Evolutionary conservation across 2,329 filamentous ascomycete genomes (phyloP).

Genomic region (Paecilomyces variotii): DNA sequence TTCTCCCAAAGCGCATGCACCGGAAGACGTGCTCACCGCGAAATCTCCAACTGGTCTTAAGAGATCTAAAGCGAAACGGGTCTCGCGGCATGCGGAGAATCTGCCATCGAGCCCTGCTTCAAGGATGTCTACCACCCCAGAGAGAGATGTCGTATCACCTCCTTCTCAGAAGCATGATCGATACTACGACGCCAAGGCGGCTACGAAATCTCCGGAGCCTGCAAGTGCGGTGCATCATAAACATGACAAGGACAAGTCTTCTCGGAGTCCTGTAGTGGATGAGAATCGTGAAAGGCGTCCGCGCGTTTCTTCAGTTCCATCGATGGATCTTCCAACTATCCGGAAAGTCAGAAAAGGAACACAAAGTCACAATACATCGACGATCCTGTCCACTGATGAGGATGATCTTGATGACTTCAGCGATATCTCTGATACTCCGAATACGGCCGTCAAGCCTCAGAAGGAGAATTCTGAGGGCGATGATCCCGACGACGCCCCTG

Average conservation of each 20-base stretch:
- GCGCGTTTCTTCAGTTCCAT: slow-evolving; percentile 41
- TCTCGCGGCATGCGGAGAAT: slow-evolving; percentile 30
- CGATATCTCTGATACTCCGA: slow-evolving; percentile 8
- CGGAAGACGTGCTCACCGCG: slow-evolving; percentile 9
- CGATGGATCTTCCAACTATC: slow-evolving; percentile 36
- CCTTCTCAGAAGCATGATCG: slow-evolving; percentile 7
- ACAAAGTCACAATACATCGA: slow-evolving; percentile 15
- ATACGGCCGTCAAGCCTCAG: slow-evolving; percentile 18
- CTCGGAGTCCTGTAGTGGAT: slow-evolving; percentile 18
- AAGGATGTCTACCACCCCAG: slow-evolving; percentile 12
- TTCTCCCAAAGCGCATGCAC: background rate
- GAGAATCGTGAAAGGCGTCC: slow-evolving; percentile 22
- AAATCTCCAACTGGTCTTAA: slow-evolving; percentile 28
- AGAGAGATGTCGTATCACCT: slow-evolving; percentile 11
- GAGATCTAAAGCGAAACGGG: slow-evolving; percentile 32
- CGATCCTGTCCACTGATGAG: background rate
- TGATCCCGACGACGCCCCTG: slow-evolving; percentile 29
- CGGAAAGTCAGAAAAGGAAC: slow-evolving; percentile 34
- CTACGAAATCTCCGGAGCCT: background rate
- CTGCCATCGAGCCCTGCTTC: slow-evolving; percentile 18
- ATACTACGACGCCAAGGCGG: slow-evolving; percentile 6
- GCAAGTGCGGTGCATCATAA: slow-evolving; percentile 6
- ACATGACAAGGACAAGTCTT: slow-evolving; percentile 10
- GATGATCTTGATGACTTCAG: background rate
- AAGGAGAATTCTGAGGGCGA: slow-evolving; percentile 19